Evolutionary conservation across 352 stramenopile genomes (phyloP).

Genomic region (Pythium diclinum): DNA sequence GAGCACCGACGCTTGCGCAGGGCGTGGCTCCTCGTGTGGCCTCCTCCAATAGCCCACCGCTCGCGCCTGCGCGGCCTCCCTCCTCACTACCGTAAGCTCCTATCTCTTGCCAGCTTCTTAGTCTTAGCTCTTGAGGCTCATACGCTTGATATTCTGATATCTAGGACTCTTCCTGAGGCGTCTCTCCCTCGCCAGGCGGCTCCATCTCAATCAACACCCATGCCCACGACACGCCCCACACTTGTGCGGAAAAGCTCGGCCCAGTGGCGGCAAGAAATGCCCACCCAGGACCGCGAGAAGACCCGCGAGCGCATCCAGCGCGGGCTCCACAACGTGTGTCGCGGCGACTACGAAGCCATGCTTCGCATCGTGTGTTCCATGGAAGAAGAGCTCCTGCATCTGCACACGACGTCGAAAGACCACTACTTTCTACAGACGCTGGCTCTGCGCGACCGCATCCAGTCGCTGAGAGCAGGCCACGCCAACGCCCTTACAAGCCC

Average conservation of each 20-base stretch:
- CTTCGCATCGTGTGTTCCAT: slow-evolving; percentile 58
- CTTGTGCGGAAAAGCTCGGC: slow-evolving; percentile 38
- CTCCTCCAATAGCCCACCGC: neutral
- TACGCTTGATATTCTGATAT: neutral
- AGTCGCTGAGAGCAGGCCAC: slow-evolving; percentile 36
- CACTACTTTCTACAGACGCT: slow-evolving; percentile 62
- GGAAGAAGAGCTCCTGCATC: slow-evolving; percentile 79
- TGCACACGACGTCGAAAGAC: slow-evolving; percentile 62
- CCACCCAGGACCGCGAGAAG: slow-evolving; percentile 48
- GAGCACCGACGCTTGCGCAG: neutral
- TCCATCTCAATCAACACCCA: slow-evolving; percentile 7
- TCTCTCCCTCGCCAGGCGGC: neutral
- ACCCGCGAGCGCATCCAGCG: slow-evolving; percentile 66
- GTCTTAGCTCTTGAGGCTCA: neutral
- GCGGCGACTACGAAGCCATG: slow-evolving; percentile 65
- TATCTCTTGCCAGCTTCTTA: neutral
- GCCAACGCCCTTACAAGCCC: neutral
- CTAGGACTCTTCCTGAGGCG: neutral
- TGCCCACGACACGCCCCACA: slow-evolving; percentile 33
- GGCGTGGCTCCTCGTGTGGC: neutral
- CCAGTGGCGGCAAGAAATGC: slow-evolving; percentile 63
- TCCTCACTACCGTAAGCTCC: slow-evolving; percentile 19
- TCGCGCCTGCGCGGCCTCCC: neutral
- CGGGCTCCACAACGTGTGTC: slow-evolving; percentile 47
- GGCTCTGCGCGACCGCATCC: slow-evolving; percentile 52